Evolutionary conservation across 495 filamentous ascomycete species (phyloP).

Genomic region (Venustampulla echinocandica): DNA sequence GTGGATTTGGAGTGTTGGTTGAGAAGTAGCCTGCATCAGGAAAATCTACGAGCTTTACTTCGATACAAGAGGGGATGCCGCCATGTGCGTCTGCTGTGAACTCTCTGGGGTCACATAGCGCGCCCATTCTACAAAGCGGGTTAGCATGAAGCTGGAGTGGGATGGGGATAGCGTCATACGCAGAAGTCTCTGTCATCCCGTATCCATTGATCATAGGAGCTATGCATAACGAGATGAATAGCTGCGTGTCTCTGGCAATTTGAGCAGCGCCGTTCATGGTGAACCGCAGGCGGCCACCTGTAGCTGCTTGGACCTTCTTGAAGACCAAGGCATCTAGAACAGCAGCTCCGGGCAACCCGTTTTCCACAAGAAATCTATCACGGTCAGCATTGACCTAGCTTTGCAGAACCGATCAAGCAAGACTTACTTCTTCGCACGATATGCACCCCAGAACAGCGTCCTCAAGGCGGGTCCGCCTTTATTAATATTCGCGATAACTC

Average conservation of each 20-base stretch:
- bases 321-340: constrained; percentile 70
- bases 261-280: constrained; percentile 80
- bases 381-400: constrained; percentile 2
- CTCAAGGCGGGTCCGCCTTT: constrained; percentile 58
- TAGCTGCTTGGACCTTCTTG: constrained; percentile 82
- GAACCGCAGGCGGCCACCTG: constrained; percentile 67
- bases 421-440: constrained; percentile 61
- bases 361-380: constrained; percentile 44
- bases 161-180: constrained; percentile 28
- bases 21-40: constrained; percentile 83
- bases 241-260: constrained; percentile 73
- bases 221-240: constrained; percentile 78
- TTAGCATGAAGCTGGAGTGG: neutral
- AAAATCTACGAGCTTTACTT: constrained; percentile 93
- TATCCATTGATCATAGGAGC: constrained; percentile 87
- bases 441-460: constrained; percentile 85
- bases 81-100: constrained; percentile 79
- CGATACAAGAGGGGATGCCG: constrained; percentile 64
- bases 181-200: constrained; percentile 87
- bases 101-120: constrained; percentile 73
- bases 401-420: constrained; percentile 21
- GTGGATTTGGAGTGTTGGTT: constrained; percentile 73
- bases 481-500: constrained; percentile 75
- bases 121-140: constrained; percentile 71
- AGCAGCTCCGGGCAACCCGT: constrained; percentile 61